Conservation (phyloP, 805 yeast genomes). For the Jamesozyma hellenica region DNA sequence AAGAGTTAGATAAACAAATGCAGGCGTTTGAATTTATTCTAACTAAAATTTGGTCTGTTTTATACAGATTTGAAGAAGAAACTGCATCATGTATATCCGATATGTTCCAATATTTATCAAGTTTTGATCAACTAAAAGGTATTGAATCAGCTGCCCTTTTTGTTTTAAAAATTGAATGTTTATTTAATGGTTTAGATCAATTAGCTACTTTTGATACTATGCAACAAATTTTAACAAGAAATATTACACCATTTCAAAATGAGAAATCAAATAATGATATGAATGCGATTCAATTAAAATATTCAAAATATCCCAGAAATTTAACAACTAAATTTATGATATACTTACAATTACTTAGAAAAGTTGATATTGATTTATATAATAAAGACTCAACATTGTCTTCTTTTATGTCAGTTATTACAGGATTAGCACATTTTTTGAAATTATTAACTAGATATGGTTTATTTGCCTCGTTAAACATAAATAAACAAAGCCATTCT, state of each 20-base stretch:
- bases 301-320: constrained; percentile 59
- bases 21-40: constrained; percentile 51
- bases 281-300: constrained; percentile 7
- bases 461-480: constrained; percentile 61
- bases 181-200: constrained; percentile 66
- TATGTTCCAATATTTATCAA: constrained; percentile 78
- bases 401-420: constrained; percentile 67
- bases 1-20: constrained; percentile 48
- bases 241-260: background rate
- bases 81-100: constrained; percentile 84
- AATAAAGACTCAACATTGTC: constrained; percentile 34
- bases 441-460: constrained; percentile 78
- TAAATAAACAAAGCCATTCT: constrained; percentile 47
- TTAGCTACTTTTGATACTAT: constrained; percentile 21
- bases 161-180: constrained; percentile 60
- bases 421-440: constrained; percentile 86
- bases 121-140: constrained; percentile 60
- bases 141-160: constrained; percentile 59
- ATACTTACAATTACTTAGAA: constrained; percentile 73
- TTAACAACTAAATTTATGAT: constrained; percentile 85
- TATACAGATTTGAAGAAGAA: constrained; percentile 83
- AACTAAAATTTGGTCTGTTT: constrained; percentile 68
- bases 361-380: constrained; percentile 34
- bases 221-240: background rate
- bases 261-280: constrained; percentile 4